Evolutionary conservation across 2,329 filamentous ascomycete genomes (phyloP), one percentile per base, ranked within the genome.

Genomic region (Xylariaceae sp.): DNA sequence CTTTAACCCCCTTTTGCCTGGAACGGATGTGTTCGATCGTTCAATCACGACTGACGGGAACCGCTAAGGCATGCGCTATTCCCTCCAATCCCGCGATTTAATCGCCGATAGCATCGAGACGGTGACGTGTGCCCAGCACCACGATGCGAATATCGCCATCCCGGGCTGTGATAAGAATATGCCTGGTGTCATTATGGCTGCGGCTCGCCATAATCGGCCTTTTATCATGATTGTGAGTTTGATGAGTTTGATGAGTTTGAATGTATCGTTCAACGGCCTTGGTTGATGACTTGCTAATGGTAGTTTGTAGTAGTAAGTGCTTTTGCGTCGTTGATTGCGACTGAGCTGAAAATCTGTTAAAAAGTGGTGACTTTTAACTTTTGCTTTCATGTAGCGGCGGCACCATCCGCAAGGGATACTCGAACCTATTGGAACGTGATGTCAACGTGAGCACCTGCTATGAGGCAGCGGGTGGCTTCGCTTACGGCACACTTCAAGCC

Each of bases 111-210:
- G 86, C 63, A 91, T 96, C 66, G 92, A 97, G 74, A 91, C 89
- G 1, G 88, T 96, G 40, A 96, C 91, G 1, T 92, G 87, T 69
- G 92, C 89, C 4, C 91, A 96, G 70, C 87, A 88, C 64, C 90
- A 96, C 71, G 92, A 96, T 69, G 92, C 91, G 55, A 95, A 91
- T 71, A 91, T 96, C 69, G 85, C 89, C 32, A 92, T 96, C 63
- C 91, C 92, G 0, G 91, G 91, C 8, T 96, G 91, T 70, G 91
- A 96, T 75, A 96, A 96, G 81, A 96, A 96, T 71, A 96, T 96
- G 92, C 91, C 91, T 0, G 91, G 91, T 60, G 87, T 89, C 12
- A 78, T 94, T 60, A 96, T 96, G 86, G 91, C 88, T 0, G 91
- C 94, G 67, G 89, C 89, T 11, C 83, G 92, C 54, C 89, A 95